Evolutionary conservation across 1,139 yeast genomes (phyloP).

Genomic region (Meyerozyma carpophila): DNA sequence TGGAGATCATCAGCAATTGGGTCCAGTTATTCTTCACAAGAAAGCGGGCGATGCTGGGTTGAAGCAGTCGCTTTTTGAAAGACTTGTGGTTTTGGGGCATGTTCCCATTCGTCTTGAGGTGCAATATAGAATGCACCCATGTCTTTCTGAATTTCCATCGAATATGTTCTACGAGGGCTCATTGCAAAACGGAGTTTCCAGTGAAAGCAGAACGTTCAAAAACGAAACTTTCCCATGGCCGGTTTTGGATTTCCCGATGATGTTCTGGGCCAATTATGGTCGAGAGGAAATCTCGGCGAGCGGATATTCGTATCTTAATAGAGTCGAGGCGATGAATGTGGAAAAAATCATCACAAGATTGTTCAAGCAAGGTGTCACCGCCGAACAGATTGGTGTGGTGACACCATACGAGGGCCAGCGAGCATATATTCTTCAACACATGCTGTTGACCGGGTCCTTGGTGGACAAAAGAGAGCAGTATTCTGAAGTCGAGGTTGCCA

Average conservation of each 20-base stretch:
- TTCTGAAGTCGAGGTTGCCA: slow-evolving; percentile 75
- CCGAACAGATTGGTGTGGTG: slow-evolving; percentile 83
- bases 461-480: slow-evolving; percentile 56
- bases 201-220: slow-evolving; percentile 57
- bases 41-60: slow-evolving; percentile 84
- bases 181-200: slow-evolving; percentile 85
- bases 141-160: slow-evolving; percentile 80
- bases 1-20: slow-evolving; percentile 94
- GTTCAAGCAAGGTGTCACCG: slow-evolving; percentile 73
- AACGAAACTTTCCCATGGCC: slow-evolving; percentile 86
- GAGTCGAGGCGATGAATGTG: slow-evolving; percentile 89
- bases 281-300: slow-evolving; percentile 80
- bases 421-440: slow-evolving; percentile 72
- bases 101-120: slow-evolving; percentile 83
- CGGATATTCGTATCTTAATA: slow-evolving; percentile 81
- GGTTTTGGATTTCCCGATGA: slow-evolving; percentile 74
- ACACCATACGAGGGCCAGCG: slow-evolving; percentile 96
- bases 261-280: slow-evolving; percentile 92
- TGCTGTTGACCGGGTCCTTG: slow-evolving; percentile 68
- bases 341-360: slow-evolving; percentile 73
- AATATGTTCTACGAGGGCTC: slow-evolving; percentile 93
- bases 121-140: slow-evolving; percentile 94
- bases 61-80: slow-evolving; percentile 78
- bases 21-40: slow-evolving; percentile 80
- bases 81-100: slow-evolving; percentile 79